These are phyloP conservation scores for Sesbania bispinosa DNA, from an alignment of 306 rosid genomes.

Conservation along the genomic window DNA sequence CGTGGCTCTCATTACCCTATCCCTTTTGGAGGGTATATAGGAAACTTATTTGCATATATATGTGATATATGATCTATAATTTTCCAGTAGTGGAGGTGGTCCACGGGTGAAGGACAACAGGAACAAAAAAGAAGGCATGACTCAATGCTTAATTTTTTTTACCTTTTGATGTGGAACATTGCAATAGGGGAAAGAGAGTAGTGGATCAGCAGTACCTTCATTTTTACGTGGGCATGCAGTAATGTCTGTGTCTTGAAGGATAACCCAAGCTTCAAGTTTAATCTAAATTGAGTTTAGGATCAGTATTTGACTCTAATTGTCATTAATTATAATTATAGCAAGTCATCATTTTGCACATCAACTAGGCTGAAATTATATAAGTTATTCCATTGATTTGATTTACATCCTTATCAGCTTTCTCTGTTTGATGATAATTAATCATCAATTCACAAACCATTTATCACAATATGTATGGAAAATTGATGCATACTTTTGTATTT, in stretches of 20 bases:
- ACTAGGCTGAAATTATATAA: no score
- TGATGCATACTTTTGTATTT: constrained; percentile 12
- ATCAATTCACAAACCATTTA: no score
- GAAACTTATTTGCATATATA: neutral
- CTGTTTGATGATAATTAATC: no score
- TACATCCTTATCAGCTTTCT: no score
- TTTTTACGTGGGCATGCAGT: constrained; percentile 35
- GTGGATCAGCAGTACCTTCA: constrained; percentile 26
- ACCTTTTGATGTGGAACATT: constrained; percentile 33
- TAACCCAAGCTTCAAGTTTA: constrained; percentile 23
- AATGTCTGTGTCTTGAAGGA: constrained; percentile 20
- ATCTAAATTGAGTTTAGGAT: constrained; percentile 16
- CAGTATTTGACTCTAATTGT: neutral
- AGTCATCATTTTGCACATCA: no score
- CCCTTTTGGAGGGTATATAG: constrained; percentile 23
- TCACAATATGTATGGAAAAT: no score
- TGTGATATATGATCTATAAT: constrained; percentile 7
- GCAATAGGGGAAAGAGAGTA: constrained; percentile 19
- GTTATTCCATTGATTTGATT: no score
- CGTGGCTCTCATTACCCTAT: constrained; percentile 30
- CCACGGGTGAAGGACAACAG: constrained; percentile 31
- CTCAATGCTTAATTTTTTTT: constrained; percentile 14
- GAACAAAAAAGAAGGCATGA: neutral
- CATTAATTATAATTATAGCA: constrained; percentile 4
- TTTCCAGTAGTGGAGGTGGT: constrained; percentile 38